These are phyloP conservation scores for Aschersonia sp. DNA, from an alignment of 2,329 filamentous ascomycete genomes.

Conservation along the genomic window DNA sequence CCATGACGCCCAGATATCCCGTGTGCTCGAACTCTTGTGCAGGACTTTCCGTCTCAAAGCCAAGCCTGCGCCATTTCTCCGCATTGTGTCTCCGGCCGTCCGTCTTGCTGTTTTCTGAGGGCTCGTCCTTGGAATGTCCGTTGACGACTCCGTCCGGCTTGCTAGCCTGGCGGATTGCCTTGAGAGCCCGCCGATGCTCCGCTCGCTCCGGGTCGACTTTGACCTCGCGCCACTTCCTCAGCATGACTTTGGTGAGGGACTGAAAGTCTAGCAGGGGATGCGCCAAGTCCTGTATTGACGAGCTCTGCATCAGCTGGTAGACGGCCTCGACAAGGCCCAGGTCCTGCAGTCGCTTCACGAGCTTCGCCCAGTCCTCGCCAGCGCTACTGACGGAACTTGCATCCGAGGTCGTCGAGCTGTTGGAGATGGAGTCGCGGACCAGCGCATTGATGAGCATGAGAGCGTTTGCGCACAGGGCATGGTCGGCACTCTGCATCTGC, in stretches of 20 bases:
- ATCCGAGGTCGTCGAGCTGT: slow-evolving; percentile 38
- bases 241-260: slow-evolving; percentile 70
- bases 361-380: slow-evolving; percentile 76
- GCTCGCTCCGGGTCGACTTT: slow-evolving; percentile 71
- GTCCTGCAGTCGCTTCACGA: slow-evolving; percentile 88
- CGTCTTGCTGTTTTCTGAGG: slow-evolving; percentile 27
- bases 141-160: slow-evolving; percentile 41
- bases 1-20: slow-evolving; percentile 94
- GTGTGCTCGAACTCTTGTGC: slow-evolving; percentile 71
- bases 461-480: slow-evolving; percentile 88
- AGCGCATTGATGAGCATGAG: slow-evolving; percentile 91
- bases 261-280: slow-evolving; percentile 90
- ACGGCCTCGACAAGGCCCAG: slow-evolving; percentile 85
- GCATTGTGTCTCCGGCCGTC: slow-evolving; percentile 63
- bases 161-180: slow-evolving; percentile 72
- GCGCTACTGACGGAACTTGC: slow-evolving; percentile 12
- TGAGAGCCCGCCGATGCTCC: slow-evolving; percentile 77
- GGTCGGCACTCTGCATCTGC: slow-evolving; percentile 84
- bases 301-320: slow-evolving; percentile 87
- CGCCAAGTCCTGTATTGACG: slow-evolving; percentile 76
- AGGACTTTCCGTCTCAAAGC: slow-evolving; percentile 83
- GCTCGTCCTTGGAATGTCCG: slow-evolving; percentile 24
- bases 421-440: slow-evolving; percentile 78
- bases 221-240: slow-evolving; percentile 80
- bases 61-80: slow-evolving; percentile 83